These are phyloP conservation scores for Heterobasidion occidentale DNA, from an alignment of 1,284 basidiomycete species.

Conservation along the genomic window DNA sequence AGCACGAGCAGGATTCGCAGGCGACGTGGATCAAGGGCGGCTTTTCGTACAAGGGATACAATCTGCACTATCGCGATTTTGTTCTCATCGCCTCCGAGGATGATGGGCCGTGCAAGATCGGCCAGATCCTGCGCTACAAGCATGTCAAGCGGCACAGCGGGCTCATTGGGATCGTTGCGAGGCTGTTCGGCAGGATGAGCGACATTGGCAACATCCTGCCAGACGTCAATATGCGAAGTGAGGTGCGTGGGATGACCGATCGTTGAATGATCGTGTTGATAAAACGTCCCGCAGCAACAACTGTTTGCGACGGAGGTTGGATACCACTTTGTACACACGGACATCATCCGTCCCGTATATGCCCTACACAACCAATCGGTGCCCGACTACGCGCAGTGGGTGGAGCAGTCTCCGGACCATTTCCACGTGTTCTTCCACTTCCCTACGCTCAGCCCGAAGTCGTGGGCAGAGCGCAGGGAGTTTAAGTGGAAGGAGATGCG, in stretches of 20 bases:
- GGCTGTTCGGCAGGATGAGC: constrained; percentile 26
- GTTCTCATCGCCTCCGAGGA: constrained; percentile 34
- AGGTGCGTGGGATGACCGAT: constrained; percentile 21
- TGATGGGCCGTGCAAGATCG: constrained; percentile 27
- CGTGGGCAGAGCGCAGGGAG: constrained; percentile 28
- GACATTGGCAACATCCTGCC: constrained; percentile 22
- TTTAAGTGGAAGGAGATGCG: constrained; percentile 27
- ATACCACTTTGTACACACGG: constrained; percentile 21
- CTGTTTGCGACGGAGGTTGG: constrained; percentile 30
- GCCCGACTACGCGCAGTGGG: constrained; percentile 36
- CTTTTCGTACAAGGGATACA: constrained; percentile 30
- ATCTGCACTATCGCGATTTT: constrained; percentile 50
- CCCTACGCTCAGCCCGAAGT: constrained; percentile 26
- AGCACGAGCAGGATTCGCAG: constrained; percentile 19
- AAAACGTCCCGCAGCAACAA: constrained; percentile 33
- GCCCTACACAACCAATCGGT: constrained; percentile 29
- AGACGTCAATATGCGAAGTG: constrained; percentile 23
- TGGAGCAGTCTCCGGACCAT: constrained; percentile 40
- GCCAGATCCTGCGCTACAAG: constrained; percentile 21
- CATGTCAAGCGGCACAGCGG: neutral
- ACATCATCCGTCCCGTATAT: constrained; percentile 39
- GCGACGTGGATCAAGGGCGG: constrained; percentile 26
- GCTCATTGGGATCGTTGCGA: constrained; percentile 14
- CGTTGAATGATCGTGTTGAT: neutral
- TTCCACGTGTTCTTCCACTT: constrained; percentile 49